Evolutionary conservation across 1,139 yeast species (phyloP).

Genomic region (Suhomyces anneliseae): DNA sequence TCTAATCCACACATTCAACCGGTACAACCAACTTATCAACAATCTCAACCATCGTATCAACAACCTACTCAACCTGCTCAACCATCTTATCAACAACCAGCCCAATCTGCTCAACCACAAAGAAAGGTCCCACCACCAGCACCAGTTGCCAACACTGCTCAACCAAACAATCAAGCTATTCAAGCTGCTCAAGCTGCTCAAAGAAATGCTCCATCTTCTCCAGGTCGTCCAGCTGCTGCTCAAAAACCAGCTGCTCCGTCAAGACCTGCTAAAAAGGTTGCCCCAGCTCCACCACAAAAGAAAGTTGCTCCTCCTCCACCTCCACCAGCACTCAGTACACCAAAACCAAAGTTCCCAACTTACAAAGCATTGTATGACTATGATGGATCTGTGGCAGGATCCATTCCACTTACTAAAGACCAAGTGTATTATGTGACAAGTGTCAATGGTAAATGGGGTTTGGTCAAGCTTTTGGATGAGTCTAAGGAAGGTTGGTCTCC

Average conservation of each 20-base stretch:
- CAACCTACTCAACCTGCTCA: constrained; percentile 1
- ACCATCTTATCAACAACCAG: constrained; percentile 2
- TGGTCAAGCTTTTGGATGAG: constrained; percentile 77
- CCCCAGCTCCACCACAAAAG: constrained; percentile 39
- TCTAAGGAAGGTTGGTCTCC: constrained; percentile 96
- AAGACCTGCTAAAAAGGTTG: constrained; percentile 35
- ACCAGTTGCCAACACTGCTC: constrained; percentile 5
- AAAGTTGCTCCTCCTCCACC: constrained; percentile 56
- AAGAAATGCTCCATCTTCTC: constrained; percentile 9
- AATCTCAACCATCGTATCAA: not conserved
- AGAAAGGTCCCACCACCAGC: constrained; percentile 10
- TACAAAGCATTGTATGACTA: constrained; percentile 88
- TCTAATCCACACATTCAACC: constrained; percentile 9
- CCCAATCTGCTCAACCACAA: constrained; percentile 16
- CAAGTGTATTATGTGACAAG: constrained; percentile 70
- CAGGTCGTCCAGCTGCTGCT: constrained; percentile 9
- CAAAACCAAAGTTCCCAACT: constrained; percentile 69
- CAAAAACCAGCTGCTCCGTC: constrained; percentile 18
- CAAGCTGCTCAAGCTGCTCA: constrained; percentile 14
- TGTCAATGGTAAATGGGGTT: constrained; percentile 85
- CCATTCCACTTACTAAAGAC: constrained; percentile 75
- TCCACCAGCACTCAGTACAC: constrained; percentile 54
- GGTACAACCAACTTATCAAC: constrained; percentile 3
- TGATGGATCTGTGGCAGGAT: constrained; percentile 80
- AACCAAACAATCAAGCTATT: constrained; percentile 2